Percentiles rank a stretch among this genome's conserved stretches.
These are phyloP conservation scores for Populus nigra DNA, from an alignment of 345 rosid species.

Conservation along the genomic window DNA sequence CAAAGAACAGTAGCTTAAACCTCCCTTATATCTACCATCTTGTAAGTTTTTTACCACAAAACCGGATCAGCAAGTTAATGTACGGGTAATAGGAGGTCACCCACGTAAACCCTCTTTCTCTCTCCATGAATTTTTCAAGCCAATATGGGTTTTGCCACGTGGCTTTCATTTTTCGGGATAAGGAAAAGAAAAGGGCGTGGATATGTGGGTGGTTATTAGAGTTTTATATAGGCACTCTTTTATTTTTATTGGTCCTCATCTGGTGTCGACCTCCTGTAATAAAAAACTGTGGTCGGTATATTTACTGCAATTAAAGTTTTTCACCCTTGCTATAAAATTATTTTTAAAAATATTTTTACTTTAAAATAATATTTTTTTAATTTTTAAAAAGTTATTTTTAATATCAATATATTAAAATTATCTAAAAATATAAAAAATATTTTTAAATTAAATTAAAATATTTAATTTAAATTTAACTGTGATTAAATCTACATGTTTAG, in stretches of 20 bases:
- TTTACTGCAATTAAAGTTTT: not conserved
- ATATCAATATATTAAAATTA: too few species aligned
- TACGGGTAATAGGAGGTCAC: slow-evolving; percentile 42
- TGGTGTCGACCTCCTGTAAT: not conserved
- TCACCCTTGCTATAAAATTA: not conserved
- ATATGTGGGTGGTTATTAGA: not conserved
- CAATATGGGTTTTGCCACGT: slow-evolving; percentile 43
- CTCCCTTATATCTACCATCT: slow-evolving; percentile 34
- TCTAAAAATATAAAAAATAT: too few species aligned
- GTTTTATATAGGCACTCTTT: not conserved
- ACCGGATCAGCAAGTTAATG: slow-evolving; percentile 36
- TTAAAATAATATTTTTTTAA: too few species aligned
- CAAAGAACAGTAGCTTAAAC: slow-evolving; percentile 47
- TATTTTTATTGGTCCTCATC: not conserved
- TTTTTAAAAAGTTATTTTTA: too few species aligned
- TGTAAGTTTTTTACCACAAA: slow-evolving; percentile 33
- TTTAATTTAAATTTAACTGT: too few species aligned
- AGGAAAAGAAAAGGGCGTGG: not conserved
- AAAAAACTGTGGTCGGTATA: not conserved
- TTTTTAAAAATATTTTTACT: too few species aligned
- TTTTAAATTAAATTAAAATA: too few species aligned
- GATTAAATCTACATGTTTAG: too few species aligned
- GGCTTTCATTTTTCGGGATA: slow-evolving; percentile 30
- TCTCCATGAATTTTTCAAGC: slow-evolving; percentile 16
- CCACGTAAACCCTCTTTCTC: slow-evolving; percentile 20